These are phyloP conservation scores for Pichia ethanolica DNA, from an alignment of 805 yeast genomes.

Conservation along the genomic window DNA sequence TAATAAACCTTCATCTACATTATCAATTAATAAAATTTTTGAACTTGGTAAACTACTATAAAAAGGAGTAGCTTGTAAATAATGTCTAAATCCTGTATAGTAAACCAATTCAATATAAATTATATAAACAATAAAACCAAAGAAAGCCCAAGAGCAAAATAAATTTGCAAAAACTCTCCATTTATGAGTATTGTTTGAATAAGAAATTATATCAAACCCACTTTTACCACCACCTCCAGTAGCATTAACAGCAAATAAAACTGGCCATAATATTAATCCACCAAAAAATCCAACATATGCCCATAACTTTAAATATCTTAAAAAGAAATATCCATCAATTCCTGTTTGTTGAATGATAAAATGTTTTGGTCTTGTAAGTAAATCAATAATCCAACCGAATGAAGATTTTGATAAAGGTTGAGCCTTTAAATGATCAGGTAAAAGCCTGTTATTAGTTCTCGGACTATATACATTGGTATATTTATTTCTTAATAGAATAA, in stretches of 20 bases:
- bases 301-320: constrained; percentile 56
- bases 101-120: constrained; percentile 70
- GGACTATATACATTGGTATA: constrained; percentile 48
- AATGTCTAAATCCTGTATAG: constrained; percentile 67
- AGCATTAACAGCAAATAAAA: constrained; percentile 67
- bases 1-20: constrained; percentile 43
- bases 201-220: constrained; percentile 63
- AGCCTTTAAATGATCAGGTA: constrained; percentile 34
- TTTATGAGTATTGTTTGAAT: constrained; percentile 53
- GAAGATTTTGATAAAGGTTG: constrained; percentile 38
- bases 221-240: constrained; percentile 47
- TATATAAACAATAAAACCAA: constrained; percentile 56
- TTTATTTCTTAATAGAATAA: constrained; percentile 35
- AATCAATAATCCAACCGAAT: constrained; percentile 46
- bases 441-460: constrained; percentile 36
- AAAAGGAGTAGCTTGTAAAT: constrained; percentile 62
- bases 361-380: constrained; percentile 49
- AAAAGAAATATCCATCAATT: constrained; percentile 68
- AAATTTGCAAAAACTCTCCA: constrained; percentile 68
- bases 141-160: constrained; percentile 66
- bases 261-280: constrained; percentile 54
- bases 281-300: constrained; percentile 45
- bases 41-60: constrained; percentile 64
- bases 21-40: constrained; percentile 66
- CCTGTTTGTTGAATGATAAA: constrained; percentile 65